Evolutionary conservation across 805 yeast species (phyloP).

Genomic region (Ogataea nonfermentans): DNA sequence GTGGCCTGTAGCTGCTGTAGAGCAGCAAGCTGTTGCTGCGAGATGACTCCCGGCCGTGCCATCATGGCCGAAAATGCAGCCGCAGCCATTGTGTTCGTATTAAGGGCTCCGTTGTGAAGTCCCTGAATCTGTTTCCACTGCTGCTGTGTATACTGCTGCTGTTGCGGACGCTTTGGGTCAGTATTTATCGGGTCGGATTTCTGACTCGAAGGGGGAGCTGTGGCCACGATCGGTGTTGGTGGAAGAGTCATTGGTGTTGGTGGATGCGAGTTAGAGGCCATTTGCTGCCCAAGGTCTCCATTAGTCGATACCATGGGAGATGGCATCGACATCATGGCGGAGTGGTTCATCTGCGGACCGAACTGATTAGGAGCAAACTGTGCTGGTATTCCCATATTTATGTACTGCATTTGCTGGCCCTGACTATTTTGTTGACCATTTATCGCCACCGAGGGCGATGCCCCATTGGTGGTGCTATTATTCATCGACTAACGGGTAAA

Average conservation of each 20-base stretch:
- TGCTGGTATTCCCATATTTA: constrained; percentile 10
- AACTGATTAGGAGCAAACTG: constrained; percentile 13
- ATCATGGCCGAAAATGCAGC: constrained; percentile 29
- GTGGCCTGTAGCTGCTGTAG: constrained; percentile 32
- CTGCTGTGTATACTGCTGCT: constrained; percentile 11
- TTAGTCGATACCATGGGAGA: constrained; percentile 10
- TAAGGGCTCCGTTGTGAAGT: constrained; percentile 11
- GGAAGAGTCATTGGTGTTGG: constrained; percentile 23
- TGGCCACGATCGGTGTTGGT: constrained; percentile 14
- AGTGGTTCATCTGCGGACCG: constrained; percentile 14
- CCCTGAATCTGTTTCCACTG: constrained; percentile 26
- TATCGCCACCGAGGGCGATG: constrained; percentile 5
- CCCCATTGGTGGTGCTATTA: constrained; percentile 7
- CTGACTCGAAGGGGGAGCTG: not conserved
- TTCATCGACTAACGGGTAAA: constrained; percentile 2
- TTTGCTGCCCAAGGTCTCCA: not conserved
- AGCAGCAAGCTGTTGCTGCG: constrained; percentile 26
- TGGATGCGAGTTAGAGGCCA: constrained; percentile 13
- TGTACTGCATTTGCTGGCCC: constrained; percentile 14
- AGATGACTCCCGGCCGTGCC: constrained; percentile 27
- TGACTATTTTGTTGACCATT: constrained; percentile 6
- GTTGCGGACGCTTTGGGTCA: constrained; percentile 6
- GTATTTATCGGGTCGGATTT: constrained; percentile 1
- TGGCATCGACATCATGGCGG: constrained; percentile 11
- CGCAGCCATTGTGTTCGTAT: constrained; percentile 23